A percentile compares a stretch with the other conserved stretches of the same genome.
Evolutionary conservation across 148 eudicot species (phyloP).

Genomic region (Arctostaphylos glauca): DNA sequence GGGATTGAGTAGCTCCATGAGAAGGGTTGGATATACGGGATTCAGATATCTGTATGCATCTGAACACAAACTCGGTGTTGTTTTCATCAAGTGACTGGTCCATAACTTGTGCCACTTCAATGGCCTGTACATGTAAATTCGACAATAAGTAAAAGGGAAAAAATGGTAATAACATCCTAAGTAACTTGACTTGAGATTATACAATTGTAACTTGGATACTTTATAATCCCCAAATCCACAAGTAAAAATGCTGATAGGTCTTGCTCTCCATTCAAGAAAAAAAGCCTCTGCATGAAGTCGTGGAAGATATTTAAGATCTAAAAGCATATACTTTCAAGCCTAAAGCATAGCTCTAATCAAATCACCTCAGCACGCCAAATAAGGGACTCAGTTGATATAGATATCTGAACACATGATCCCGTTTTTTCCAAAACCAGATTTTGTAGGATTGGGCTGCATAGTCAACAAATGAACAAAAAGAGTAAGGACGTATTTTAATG

Average conservation of each 20-base stretch:
- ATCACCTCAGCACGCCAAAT: conserved; percentile 92
- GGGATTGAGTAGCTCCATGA: conserved; percentile 22
- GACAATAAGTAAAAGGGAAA: conserved; percentile 15
- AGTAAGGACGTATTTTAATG: background rate
- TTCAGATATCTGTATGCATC: conserved; percentile 59
- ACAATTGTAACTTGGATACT: conserved; percentile 79
- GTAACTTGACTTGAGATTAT: conserved; percentile 41
- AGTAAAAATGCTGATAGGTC: conserved; percentile 82
- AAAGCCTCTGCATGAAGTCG: conserved; percentile 66
- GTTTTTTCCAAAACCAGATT: conserved; percentile 50
- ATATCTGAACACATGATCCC: conserved; percentile 56
- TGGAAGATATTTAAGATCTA: conserved; percentile 1
- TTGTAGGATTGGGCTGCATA: conserved; percentile 55
- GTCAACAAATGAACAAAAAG: conserved; percentile 8
- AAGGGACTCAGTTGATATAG: conserved; percentile 66
- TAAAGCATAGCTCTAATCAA: background rate
- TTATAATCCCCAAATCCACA: conserved; percentile 77
- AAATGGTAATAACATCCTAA: conserved; percentile 12
- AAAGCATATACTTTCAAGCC: background rate
- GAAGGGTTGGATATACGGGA: conserved; percentile 45
- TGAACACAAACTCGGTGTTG: conserved; percentile 44
- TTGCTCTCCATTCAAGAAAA: conserved; percentile 85
- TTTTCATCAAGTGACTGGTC: conserved; percentile 78
- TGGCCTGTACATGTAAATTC: conserved; percentile 46
- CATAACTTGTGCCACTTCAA: conserved; percentile 86